These are phyloP conservation scores for Suillus sp. DNA, from an alignment of 768 basidiomycete genomes.

Conservation along the genomic window DNA sequence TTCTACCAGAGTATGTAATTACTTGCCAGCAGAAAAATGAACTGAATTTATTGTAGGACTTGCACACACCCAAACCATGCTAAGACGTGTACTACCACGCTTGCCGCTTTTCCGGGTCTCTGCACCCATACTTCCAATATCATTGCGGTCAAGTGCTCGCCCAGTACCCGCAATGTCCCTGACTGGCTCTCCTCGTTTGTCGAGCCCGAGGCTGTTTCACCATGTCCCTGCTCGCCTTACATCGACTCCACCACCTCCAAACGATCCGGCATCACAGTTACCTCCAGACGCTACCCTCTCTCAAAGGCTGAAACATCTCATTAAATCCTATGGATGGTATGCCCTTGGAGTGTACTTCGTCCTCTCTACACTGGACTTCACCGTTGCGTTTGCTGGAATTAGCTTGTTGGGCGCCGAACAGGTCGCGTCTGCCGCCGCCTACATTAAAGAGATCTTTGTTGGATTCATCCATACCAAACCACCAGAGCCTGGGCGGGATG, in stretches of 20 bases:
- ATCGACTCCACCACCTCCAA: conserved; percentile 27
- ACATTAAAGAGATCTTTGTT: conserved; percentile 51
- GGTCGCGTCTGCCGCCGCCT: conserved; percentile 67
- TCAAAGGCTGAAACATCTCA: conserved; percentile 75
- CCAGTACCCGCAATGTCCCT: conserved; percentile 32
- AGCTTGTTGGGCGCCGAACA: conserved; percentile 89
- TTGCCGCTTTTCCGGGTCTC: conserved; percentile 49
- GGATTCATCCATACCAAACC: conserved; percentile 53
- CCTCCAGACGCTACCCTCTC: conserved; percentile 60
- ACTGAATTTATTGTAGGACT: not conserved
- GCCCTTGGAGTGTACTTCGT: conserved; percentile 88
- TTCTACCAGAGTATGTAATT: conserved; percentile 3
- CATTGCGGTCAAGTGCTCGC: conserved; percentile 39
- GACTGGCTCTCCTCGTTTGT: conserved; percentile 31
- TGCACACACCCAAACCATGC: conserved; percentile 26
- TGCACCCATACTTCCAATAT: conserved; percentile 51
- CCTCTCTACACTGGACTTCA: conserved; percentile 77
- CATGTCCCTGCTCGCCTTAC: conserved; percentile 50
- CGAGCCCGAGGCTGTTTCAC: conserved; percentile 50
- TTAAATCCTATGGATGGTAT: conserved; percentile 95
- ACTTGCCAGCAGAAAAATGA: not conserved
- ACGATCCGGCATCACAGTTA: conserved; percentile 24
- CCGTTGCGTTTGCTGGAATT: conserved; percentile 80
- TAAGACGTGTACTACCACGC: conserved; percentile 45
- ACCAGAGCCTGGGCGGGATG: conserved; percentile 68